Conservation (phyloP, 2,329 filamentous ascomycete genomes). For the Diaporthe eres region DNA sequence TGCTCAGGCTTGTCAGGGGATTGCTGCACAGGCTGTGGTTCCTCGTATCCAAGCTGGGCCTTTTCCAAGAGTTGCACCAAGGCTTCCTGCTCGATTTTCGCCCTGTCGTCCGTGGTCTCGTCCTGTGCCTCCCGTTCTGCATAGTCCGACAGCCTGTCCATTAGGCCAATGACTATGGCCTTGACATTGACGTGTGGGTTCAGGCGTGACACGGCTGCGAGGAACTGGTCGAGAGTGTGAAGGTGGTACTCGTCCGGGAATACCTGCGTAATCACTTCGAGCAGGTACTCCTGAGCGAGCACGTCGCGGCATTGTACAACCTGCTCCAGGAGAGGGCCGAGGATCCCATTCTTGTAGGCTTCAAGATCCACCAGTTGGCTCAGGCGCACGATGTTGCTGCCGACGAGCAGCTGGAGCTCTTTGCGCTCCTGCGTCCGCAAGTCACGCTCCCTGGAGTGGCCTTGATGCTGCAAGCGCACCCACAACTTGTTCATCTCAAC, state of each 20-base stretch:
- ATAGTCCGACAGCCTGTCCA: conserved; percentile 96
- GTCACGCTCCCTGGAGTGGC: conserved; percentile 94
- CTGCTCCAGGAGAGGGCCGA: conserved; percentile 92
- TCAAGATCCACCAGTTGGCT: conserved; percentile 97
- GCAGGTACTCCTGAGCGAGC: conserved; percentile 94
- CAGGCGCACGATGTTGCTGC: conserved; percentile 94
- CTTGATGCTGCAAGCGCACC: conserved; percentile 97
- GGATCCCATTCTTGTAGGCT: conserved; percentile 90
- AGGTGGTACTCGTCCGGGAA: conserved; percentile 99
- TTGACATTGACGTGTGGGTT: conserved; percentile 99
- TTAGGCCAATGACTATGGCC: conserved; percentile 95
- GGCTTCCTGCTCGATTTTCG: conserved; percentile 87
- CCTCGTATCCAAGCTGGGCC: conserved; percentile 77
- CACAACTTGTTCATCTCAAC: conserved; percentile 99
- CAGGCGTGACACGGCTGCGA: conserved; percentile 90
- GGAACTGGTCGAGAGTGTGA: conserved; percentile 94
- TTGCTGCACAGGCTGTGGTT: conserved; percentile 43
- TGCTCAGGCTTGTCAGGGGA: conserved; percentile 46
- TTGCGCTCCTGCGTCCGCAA: conserved; percentile 94
- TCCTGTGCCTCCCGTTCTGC: conserved; percentile 88
- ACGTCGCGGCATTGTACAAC: conserved; percentile 98
- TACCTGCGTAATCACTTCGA: conserved; percentile 98
- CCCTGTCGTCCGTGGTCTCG: conserved; percentile 78
- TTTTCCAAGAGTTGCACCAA: conserved; percentile 83
- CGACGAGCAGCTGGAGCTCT: conserved; percentile 94